These are phyloP conservation scores for Ascochyta lentis DNA, from an alignment of 2,329 filamentous ascomycete species.

Conservation along the genomic window DNA sequence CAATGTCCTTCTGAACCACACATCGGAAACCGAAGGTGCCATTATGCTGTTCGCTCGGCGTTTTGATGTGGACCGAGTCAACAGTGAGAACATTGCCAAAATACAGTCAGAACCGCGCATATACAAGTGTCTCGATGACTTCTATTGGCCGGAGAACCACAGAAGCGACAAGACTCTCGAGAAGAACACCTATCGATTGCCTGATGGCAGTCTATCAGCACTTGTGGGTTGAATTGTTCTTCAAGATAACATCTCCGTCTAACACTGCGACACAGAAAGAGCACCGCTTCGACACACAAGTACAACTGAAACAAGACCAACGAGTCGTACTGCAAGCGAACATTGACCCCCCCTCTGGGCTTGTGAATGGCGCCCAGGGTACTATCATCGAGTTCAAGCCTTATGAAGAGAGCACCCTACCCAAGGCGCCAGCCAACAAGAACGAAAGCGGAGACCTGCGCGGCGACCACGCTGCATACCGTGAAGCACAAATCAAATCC, in stretches of 20 bases:
- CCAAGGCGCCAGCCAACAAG: constrained; percentile 23
- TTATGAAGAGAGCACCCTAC: constrained; percentile 38
- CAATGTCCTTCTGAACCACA: constrained; percentile 49
- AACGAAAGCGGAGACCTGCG: constrained; percentile 1
- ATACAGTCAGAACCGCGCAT: constrained; percentile 31
- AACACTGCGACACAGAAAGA: constrained; percentile 35
- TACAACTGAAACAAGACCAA: constrained; percentile 60
- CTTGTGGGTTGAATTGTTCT: constrained; percentile 8
- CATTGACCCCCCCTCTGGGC: constrained; percentile 43
- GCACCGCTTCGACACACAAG: constrained; percentile 54
- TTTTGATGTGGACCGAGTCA: constrained; percentile 41
- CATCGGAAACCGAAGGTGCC: constrained; percentile 51
- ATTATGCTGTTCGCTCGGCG: constrained; percentile 56
- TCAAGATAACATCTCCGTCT: neutral
- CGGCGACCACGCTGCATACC: constrained; percentile 50
- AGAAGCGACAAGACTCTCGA: constrained; percentile 23
- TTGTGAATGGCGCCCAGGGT: constrained; percentile 48
- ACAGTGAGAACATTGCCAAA: constrained; percentile 43
- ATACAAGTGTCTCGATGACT: constrained; percentile 52
- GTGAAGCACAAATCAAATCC: constrained; percentile 46
- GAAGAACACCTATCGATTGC: constrained; percentile 14
- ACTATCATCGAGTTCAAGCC: constrained; percentile 47
- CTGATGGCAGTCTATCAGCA: constrained; percentile 28
- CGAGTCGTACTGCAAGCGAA: constrained; percentile 62
- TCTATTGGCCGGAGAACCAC: constrained; percentile 47